Conservation (phyloP, 495 filamentous ascomycete species). For the Talaromyces ruber region DNA sequence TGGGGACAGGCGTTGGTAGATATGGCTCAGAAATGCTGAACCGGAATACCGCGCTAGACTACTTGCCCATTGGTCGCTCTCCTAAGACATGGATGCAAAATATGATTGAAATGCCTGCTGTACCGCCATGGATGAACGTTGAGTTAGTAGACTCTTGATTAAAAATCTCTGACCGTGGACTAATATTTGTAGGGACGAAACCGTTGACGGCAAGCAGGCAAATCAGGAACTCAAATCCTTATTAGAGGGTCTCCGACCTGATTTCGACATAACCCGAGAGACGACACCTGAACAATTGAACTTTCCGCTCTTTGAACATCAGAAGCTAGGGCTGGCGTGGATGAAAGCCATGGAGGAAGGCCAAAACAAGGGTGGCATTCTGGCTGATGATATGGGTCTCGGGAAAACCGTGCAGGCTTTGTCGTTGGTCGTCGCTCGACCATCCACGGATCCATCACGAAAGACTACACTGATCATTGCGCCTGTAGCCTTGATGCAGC, state of each 20-base stretch:
- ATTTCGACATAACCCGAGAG: constrained; percentile 60
- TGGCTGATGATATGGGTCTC: constrained; percentile 91
- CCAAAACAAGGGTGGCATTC: constrained; percentile 70
- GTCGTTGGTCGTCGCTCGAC: constrained; percentile 69
- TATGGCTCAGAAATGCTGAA: constrained; percentile 2
- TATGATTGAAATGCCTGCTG: background rate
- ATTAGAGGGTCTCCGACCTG: constrained; percentile 65
- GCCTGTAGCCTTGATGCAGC: constrained; percentile 77
- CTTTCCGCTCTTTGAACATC: constrained; percentile 70
- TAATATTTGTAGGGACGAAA: constrained; percentile 7
- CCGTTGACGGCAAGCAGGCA: constrained; percentile 37
- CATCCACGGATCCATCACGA: constrained; percentile 48
- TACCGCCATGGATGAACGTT: background rate
- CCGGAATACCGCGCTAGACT: constrained; percentile 3
- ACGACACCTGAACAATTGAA: constrained; percentile 67
- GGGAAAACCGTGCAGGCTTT: constrained; percentile 94
- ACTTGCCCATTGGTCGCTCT: background rate
- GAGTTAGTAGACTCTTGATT: background rate
- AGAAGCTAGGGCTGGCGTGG: constrained; percentile 77
- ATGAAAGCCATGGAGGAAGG: constrained; percentile 74
- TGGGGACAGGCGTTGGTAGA: background rate
- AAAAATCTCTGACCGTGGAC: background rate
- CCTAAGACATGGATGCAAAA: background rate
- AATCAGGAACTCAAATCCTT: constrained; percentile 58
- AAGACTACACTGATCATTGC: constrained; percentile 85